Evolutionary conservation across 768 basidiomycete species (phyloP).

Genomic region (Agaricus sinodeliciosus): DNA sequence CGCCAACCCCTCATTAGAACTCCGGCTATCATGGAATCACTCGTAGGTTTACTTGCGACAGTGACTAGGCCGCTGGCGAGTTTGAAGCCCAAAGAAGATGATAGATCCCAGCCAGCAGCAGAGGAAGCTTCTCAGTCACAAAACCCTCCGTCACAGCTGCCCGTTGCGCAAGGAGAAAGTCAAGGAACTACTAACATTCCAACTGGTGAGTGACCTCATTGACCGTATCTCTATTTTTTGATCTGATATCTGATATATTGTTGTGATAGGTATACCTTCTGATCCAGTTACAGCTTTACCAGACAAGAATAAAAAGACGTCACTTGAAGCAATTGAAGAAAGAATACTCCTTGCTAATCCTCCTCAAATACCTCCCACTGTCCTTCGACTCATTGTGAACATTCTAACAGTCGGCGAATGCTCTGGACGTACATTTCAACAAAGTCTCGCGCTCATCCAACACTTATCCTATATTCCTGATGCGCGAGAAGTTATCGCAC

Average conservation of each 20-base stretch:
- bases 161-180: neutral
- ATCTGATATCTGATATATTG: neutral
- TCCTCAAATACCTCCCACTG: constrained; percentile 78
- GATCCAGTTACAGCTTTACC: neutral
- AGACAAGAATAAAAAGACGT: constrained; percentile 17
- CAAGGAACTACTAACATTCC: neutral
- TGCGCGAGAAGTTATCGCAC: constrained; percentile 82
- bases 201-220: constrained; percentile 8
- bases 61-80: constrained; percentile 79
- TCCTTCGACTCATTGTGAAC: constrained; percentile 91
- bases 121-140: constrained; percentile 16
- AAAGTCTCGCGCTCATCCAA: constrained; percentile 87
- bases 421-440: constrained; percentile 92
- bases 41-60: constrained; percentile 80
- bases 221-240: neutral
- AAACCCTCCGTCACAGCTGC: constrained; percentile 3
- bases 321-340: constrained; percentile 35
- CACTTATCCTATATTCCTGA: constrained; percentile 86
- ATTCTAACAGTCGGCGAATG: constrained; percentile 97
- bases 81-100: constrained; percentile 40
- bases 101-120: constrained; percentile 15
- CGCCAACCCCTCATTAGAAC: constrained; percentile 81
- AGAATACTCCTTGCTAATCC: constrained; percentile 57
- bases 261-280: constrained; percentile 1
- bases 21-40: constrained; percentile 87